Evolutionary conservation across 23 red algal genomes (phyloP).

Genomic region (Chondrus crispus): DNA sequence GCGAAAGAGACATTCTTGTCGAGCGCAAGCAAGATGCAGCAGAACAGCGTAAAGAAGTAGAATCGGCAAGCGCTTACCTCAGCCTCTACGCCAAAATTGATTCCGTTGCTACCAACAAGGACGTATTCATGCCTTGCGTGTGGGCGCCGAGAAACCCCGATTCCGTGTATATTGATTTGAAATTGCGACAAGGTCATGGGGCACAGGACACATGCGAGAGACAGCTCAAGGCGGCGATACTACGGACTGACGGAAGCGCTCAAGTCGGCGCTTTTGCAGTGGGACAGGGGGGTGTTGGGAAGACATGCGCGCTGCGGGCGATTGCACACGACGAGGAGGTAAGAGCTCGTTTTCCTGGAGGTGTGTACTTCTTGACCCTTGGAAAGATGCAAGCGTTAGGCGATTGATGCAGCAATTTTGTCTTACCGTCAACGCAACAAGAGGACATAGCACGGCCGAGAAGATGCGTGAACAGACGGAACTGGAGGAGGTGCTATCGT

Average conservation of each 20-base stretch:
- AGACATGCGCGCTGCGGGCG: conserved; percentile 6
- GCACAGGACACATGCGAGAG: conserved; percentile 32
- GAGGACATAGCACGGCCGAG: neutral
- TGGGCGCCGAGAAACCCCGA: no score
- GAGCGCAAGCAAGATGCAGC: no score
- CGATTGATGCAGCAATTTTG: neutral
- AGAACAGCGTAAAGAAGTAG: no score
- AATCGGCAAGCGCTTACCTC: no score
- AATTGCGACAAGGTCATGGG: no score
- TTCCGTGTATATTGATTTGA: no score
- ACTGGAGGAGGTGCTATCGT: neutral
- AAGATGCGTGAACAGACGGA: neutral
- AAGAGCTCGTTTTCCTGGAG: neutral
- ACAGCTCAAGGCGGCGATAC: neutral
- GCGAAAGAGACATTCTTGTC: no score
- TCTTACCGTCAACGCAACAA: neutral
- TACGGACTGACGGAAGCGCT: neutral
- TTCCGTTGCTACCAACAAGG: no score
- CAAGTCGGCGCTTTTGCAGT: neutral
- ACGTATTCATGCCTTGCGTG: no score
- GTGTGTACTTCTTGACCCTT: neutral
- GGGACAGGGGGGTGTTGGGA: conserved; percentile 27
- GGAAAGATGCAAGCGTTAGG: neutral
- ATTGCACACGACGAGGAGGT: neutral
- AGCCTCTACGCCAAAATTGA: no score